Evolutionary conservation across 805 yeast genomes (phyloP), one percentile per base, ranked within the genome.

Genomic region (Cyberlindnera mississippiensis): DNA sequence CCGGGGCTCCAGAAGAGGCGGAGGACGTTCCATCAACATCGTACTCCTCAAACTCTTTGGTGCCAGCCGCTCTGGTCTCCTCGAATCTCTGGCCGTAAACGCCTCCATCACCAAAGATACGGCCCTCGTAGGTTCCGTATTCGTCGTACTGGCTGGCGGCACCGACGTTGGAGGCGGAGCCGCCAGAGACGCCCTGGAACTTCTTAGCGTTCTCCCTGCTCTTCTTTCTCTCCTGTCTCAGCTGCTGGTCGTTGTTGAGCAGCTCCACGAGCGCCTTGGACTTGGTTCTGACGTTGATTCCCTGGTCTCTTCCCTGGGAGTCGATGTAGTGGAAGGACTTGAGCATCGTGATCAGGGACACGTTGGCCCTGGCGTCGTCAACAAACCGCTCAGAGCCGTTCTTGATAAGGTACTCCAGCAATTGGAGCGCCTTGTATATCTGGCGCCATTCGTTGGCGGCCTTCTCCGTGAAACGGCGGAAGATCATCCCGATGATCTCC

Each of bases 391-490:
- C 99, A 22, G 93, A 78, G 1, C 99, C 99, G 59, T 91, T 86
- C 63, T 87, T 87, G 50, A 93, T 75, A 53, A 93, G 72, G 61
- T 87, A 93, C 57, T 93, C 99, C 63, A 91, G 75, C 62, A 93
- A 73, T 61, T 90, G 97, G 55, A 93, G 72, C 4, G 96, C 81
- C 67, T 93, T 93, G 69, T 93, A 93, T 51, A 93, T 91, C 63
- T 93, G 99, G 61, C 99, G 80, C 99, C 99, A 93, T 66, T 93
- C 98, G 61, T 80, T 83, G 37, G 97, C 95, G 6, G 93, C 76
- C 67, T 93, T 93, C 63, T 93, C 99, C 6, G 98, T 91, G 68
- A 93, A 93, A 49, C 99, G 75, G 55, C 95, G 72, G 60, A 82
- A 82, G 20, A 84, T 73, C 78, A 85, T 82, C 3, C 85, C 80